A percentile compares a stretch with the other conserved stretches of the same genome.
phyloP scores from a whole-genome alignment of 2,329 filamentous ascomycete genomes.

The Colletotrichum lini region DNA sequence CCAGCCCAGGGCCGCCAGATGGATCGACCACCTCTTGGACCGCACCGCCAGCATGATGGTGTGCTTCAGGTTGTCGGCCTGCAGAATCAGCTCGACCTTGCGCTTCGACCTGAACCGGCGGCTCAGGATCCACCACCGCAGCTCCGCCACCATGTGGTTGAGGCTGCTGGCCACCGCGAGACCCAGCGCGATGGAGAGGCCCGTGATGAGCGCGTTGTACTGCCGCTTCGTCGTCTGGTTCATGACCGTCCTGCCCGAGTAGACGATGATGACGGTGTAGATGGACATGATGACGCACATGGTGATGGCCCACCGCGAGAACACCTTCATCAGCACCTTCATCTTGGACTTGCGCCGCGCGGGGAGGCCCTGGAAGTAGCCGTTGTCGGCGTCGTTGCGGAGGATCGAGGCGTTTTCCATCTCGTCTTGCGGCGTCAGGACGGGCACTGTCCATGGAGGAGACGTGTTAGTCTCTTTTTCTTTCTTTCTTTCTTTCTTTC shows the following conservation, averaged over 20 bases:
- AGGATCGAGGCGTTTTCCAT: constrained; percentile 33
- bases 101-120: constrained; percentile 52
- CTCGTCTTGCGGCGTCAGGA: constrained; percentile 8
- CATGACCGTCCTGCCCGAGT: constrained; percentile 50
- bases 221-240: constrained; percentile 53
- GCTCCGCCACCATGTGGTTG: constrained; percentile 59
- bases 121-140: constrained; percentile 63
- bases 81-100: constrained; percentile 53
- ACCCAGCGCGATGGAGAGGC: constrained; percentile 58
- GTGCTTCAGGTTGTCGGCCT: constrained; percentile 50
- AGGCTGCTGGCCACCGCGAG: constrained; percentile 59
- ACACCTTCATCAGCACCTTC: constrained; percentile 23
- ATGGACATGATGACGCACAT: constrained; percentile 48
- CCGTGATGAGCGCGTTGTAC: constrained; percentile 62
- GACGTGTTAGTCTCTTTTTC: no score
- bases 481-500: no score
- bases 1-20: constrained; percentile 49
- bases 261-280: constrained; percentile 49
- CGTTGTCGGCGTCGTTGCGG: constrained; percentile 22
- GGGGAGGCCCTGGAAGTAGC: constrained; percentile 27
- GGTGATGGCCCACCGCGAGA: constrained; percentile 48
- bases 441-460: neutral
- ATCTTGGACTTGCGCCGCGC: neutral
- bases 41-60: constrained; percentile 48
- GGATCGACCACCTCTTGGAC: constrained; percentile 47